Conservation (phyloP, 1,284 basidiomycete genomes). For the Cerrena zonata region DNA sequence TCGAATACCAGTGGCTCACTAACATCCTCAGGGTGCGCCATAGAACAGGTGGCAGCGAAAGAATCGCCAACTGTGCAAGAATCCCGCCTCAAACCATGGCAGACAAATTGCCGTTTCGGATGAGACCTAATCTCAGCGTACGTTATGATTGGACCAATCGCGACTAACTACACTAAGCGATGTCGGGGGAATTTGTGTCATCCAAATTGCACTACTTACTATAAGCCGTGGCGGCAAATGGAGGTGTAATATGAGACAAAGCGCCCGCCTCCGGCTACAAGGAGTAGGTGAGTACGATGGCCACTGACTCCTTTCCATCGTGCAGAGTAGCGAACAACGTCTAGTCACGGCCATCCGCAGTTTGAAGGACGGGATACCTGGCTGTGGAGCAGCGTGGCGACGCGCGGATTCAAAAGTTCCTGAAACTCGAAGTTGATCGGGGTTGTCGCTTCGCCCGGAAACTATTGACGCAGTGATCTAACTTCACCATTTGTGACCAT, state of each 20-base stretch:
- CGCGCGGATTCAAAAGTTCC: slow-evolving; percentile 1
- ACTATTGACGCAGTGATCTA: slow-evolving; percentile 3
- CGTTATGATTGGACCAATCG: background rate
- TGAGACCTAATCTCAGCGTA: background rate
- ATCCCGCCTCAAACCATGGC: background rate
- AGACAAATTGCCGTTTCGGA: too few relatives aligned
- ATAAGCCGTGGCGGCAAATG: background rate
- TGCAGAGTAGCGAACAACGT: background rate
- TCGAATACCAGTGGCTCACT: background rate
- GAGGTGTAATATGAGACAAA: background rate
- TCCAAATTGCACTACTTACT: background rate
- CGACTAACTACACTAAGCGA: background rate
- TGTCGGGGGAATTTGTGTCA: background rate
- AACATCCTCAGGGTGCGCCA: too few relatives aligned
- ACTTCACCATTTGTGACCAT: slow-evolving; percentile 13
- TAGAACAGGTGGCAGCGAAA: background rate
- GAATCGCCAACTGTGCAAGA: background rate
- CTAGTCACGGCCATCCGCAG: background rate
- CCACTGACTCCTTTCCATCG: too few relatives aligned
- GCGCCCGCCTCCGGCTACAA: background rate
- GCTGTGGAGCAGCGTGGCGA: slow-evolving; percentile 6
- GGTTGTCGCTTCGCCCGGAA: slow-evolving; percentile 6
- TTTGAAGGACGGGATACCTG: background rate
- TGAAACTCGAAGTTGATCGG: slow-evolving; percentile 2
- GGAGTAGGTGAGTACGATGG: background rate